Base-by-base conservation (phyloP, 345 rosid genomes). In the Kandelia obovata region DNA sequence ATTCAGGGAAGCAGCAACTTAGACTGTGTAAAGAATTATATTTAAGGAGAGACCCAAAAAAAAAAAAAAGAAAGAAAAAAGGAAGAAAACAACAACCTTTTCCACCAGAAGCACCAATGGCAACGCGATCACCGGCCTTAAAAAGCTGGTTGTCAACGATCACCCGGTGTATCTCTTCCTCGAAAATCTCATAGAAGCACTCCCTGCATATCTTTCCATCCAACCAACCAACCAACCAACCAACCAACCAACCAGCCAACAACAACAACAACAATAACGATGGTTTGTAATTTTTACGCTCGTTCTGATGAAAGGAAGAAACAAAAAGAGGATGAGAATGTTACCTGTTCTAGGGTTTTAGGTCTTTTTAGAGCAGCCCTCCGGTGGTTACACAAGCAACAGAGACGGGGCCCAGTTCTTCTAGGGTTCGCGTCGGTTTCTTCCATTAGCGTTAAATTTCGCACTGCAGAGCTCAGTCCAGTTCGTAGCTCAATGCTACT, bases 81-180 rank as follows among this genome's bases (percentile, higher is more conserved):
- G 65, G 2, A 34, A 47, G 37, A 34, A 34, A 34, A 34, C 7
- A 4, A 58, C 9, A 66, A 91, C 97, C 96, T 92, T 95, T 95
- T 58, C 99, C 99, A 53, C 96, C 96, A 2, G 99, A 95, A 6
- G 96, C 97, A 60, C 97, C 96, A 7, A 95, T 86, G 21, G 86
- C 99, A 66, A 95, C 78, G 3, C 97, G 88, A 39, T 95, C 92
- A 57, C 93, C 92, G 5, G 89, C 83, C 71, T 85, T 95, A 70
- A 95, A 88, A 31, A 95, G 73, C 64, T 72, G 82, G 70, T 88
- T 87, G n/a, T 68, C 72, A 4, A 88, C 82, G 57, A 92, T 92
- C 5, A 86, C 92, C 58, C 79, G 87, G 66, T 90, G 96, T 67
- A 92, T 92, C 77, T 95, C 96, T 78, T 88, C 90, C 79, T 89